Conservation (phyloP, 2,329 filamentous ascomycete genomes). For the Alternaria incomplexa region DNA sequence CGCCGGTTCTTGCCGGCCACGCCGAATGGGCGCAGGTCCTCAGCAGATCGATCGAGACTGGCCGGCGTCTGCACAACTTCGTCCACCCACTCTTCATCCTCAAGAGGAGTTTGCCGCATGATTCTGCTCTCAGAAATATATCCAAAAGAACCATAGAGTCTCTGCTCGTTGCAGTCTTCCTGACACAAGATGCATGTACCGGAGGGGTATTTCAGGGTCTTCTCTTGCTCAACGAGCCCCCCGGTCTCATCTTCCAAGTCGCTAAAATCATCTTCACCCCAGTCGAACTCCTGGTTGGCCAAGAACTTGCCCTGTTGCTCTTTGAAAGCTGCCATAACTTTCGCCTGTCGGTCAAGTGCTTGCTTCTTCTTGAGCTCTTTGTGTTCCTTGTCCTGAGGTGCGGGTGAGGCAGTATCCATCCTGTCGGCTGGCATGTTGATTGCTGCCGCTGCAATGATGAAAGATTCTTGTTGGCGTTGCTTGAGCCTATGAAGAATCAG, state of each 20-base stretch:
- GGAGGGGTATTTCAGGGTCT: conserved; percentile 86
- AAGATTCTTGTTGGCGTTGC: conserved; percentile 77
- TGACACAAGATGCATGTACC: conserved; percentile 97
- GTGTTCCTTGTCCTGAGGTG: conserved; percentile 72
- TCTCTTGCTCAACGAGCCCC: conserved; percentile 67
- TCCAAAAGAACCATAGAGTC: conserved; percentile 91
- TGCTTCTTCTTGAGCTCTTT: conserved; percentile 89
- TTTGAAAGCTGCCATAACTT: conserved; percentile 97
- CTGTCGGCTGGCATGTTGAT: conserved; percentile 73
- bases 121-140: conserved; percentile 86
- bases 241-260: conserved; percentile 72
- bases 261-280: conserved; percentile 81
- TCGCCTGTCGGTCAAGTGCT: conserved; percentile 85
- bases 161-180: conserved; percentile 89
- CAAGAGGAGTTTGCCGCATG: conserved; percentile 82
- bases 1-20: conserved; percentile 86
- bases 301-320: conserved; percentile 96
- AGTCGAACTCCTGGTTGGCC: conserved; percentile 86
- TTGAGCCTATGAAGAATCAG: conserved; percentile 84
- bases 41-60: conserved; percentile 84
- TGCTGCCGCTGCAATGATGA: conserved; percentile 69
- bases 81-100: conserved; percentile 81
- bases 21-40: conserved; percentile 84
- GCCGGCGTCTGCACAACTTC: conserved; percentile 80
- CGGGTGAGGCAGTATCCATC: conserved; percentile 83